Evolutionary conservation across 2,329 filamentous ascomycete genomes (phyloP), one percentile per base, ranked within the genome.

Genomic region (Hymenoscyphus albidus): DNA sequence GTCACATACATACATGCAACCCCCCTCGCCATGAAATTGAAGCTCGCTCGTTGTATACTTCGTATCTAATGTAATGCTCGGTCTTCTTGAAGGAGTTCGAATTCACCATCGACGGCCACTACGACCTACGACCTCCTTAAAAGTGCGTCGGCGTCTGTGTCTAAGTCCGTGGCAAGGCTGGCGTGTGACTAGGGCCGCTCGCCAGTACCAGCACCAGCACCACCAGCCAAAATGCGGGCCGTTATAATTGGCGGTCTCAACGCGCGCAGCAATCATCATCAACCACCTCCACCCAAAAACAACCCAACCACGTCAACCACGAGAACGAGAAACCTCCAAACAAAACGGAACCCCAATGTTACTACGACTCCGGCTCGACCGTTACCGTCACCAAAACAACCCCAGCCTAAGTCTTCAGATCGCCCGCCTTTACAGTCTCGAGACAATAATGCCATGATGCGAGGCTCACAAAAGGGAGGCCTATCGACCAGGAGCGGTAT

Each of bases 391-490:
- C 66, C 27, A 2, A 27, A 27, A 27, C 27, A 27, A 27, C 27
- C 27, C 3, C 27, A 27, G 27, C 27, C 27, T 2, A 27, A 62
- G 66, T 64, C 65, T 64, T 59, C 72, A 40, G 58, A 65, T n/a
- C 65, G 70, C 59, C 59, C 71, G 40, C 67, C 71, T 22, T 65
- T 75, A n/a, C 67, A 70, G 54, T 60, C 68, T 10, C 64, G 69
- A 39, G 74, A 75, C 61, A 61, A 70, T 76, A 79, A 81, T 82
- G 79, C 73, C 76, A 81, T 80, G 74, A 80, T 77, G 76, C 77
- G 77, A 75, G 77, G 75, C 73, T 77, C 71, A 58, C 70, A 71
- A n/a, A 73, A 73, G 66, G 64, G 64, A 56, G 42, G 44, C 22
- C 66, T 67, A 60, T 69, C 70, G 60, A 62, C 69, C 22, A 73